These are phyloP conservation scores for Neurospora pannonica DNA, from an alignment of 495 filamentous ascomycete genomes.

Conservation along the genomic window DNA sequence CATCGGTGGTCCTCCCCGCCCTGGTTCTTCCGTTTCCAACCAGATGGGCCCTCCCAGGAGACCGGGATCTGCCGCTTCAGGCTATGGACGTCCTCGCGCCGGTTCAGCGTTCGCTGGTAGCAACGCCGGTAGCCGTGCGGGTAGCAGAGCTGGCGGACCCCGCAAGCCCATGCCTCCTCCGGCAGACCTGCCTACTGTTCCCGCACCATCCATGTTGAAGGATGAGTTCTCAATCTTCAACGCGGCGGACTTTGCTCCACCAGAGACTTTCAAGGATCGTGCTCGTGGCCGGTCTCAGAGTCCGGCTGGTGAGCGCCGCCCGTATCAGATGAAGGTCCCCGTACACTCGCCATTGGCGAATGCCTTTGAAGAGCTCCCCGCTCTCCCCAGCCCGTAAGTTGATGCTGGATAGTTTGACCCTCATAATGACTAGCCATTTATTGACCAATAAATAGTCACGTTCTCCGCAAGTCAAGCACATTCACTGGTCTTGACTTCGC, in stretches of 20 bases:
- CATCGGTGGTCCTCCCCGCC: slow-evolving; percentile 30
- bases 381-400: slow-evolving; percentile 87
- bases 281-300: slow-evolving; percentile 69
- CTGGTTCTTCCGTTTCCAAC: slow-evolving; percentile 34
- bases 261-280: slow-evolving; percentile 54
- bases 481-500: slow-evolving; percentile 92
- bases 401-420: background rate
- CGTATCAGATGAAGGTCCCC: slow-evolving; percentile 61
- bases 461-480: slow-evolving; percentile 78
- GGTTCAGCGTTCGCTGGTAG: slow-evolving; percentile 28
- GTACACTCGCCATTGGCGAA: slow-evolving; percentile 69
- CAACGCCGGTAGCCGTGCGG: slow-evolving; percentile 10
- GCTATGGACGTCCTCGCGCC: slow-evolving; percentile 38
- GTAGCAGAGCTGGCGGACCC: slow-evolving; percentile 25
- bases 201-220: slow-evolving; percentile 76
- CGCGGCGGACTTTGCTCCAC: slow-evolving; percentile 83
- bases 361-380: slow-evolving; percentile 76
- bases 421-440: background rate
- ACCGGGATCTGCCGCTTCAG: slow-evolving; percentile 61
- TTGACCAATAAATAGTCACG: slow-evolving; percentile 46
- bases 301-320: slow-evolving; percentile 62
- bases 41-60: slow-evolving; percentile 33
- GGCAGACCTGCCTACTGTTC: slow-evolving; percentile 60
- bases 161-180: slow-evolving; percentile 65
- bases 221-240: slow-evolving; percentile 66